A percentile compares a stretch with the other conserved stretches of the same genome.
phyloP scores from a whole-genome alignment of 345 rosid genomes.

The Psidium friedrichsthalianum region DNA sequence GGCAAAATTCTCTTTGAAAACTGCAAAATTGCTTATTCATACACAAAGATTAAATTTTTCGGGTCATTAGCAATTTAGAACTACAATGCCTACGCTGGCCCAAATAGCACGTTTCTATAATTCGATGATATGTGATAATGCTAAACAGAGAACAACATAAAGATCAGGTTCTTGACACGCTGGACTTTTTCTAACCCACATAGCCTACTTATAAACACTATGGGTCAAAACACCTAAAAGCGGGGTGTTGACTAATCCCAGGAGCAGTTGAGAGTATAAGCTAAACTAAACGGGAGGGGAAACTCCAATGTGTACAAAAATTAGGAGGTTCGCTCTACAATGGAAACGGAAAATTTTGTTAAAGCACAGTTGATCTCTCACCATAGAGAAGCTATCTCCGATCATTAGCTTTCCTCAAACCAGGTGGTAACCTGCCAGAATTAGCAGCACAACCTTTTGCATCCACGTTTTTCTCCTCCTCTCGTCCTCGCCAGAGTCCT shows the following conservation, averaged over 20 bases:
- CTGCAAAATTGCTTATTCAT: neutral
- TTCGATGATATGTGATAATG: neutral
- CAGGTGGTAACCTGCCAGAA: slow-evolving; percentile 13
- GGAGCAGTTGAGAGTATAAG: neutral
- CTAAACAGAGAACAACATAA: neutral
- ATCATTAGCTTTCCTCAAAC: slow-evolving; percentile 37
- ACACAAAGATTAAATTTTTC: neutral
- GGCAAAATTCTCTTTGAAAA: neutral
- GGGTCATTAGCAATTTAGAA: neutral
- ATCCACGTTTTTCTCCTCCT: slow-evolving; percentile 37
- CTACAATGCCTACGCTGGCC: neutral
- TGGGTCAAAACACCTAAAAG: neutral
- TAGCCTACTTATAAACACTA: neutral
- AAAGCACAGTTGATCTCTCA: neutral
- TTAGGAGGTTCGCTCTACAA: neutral
- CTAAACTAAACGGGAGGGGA: neutral
- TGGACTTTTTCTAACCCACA: neutral
- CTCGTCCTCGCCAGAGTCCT: slow-evolving; percentile 16
- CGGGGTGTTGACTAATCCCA: neutral
- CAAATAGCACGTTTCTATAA: neutral
- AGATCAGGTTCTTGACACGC: neutral
- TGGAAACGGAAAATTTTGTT: neutral
- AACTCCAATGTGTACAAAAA: neutral
- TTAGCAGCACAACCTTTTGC: slow-evolving; percentile 29
- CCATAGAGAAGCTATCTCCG: slow-evolving; percentile 12